Percentiles rank a stretch among this genome's conserved stretches.
Conservation (phyloP, 129 eudicot genomes). For the Silybum marianum region DNA sequence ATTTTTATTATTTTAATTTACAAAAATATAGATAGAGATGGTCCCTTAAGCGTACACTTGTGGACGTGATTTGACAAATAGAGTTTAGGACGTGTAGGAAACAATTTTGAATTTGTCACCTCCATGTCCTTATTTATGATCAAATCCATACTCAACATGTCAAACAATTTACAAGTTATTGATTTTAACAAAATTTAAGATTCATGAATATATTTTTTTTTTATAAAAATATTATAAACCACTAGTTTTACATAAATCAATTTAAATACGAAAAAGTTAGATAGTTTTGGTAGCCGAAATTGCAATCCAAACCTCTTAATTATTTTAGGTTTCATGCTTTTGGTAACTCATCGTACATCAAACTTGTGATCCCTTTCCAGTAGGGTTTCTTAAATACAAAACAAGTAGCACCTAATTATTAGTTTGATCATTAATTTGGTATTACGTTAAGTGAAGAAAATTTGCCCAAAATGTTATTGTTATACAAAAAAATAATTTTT, state of each 20-base stretch:
- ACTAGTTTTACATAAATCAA: not conserved
- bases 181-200: no score
- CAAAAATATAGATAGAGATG: no score
- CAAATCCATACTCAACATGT: not conserved
- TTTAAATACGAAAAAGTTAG: not conserved
- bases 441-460: not conserved
- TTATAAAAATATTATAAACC: not conserved
- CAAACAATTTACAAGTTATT: not conserved
- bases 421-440: not conserved
- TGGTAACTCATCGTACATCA: not conserved
- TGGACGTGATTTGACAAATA: not conserved
- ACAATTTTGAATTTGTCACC: not conserved
- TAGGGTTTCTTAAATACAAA: no score
- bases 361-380: not conserved
- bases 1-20: no score
- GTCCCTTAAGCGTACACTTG: not conserved
- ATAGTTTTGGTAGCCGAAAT: not conserved
- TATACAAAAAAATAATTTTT: no score
- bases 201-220: not conserved
- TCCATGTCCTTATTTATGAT: not conserved
- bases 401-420: not conserved
- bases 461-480: no score
- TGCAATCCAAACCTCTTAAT: not conserved
- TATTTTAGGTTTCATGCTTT: not conserved
- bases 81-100: not conserved